Percentiles rank a stretch among this genome's conserved stretches.
Evolutionary conservation across 225 moss, liverwort and hornwort genomes (phyloP).

Genomic region (Thuidium tamariscinum): DNA sequence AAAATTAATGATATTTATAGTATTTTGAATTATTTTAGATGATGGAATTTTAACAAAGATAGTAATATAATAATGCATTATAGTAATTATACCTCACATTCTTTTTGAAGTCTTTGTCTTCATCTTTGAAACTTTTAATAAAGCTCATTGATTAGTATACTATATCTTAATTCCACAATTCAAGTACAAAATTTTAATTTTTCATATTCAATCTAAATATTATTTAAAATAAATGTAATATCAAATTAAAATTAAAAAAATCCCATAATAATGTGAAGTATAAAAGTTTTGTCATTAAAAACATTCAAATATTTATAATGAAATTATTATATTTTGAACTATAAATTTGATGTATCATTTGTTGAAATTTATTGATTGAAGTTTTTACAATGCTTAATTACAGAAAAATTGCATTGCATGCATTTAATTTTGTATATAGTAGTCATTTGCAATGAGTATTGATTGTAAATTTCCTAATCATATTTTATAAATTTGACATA

Average conservation of each 20-base stretch:
- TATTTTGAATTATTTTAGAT: not conserved
- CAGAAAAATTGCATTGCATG: fast-evolving
- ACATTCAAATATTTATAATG: not conserved
- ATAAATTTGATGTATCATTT: not conserved
- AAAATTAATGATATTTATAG: no score
- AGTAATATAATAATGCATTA: not conserved
- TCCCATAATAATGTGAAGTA: no score
- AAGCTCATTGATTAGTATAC: not conserved
- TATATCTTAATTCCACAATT: not conserved
- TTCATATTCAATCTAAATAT: no score
- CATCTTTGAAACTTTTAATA: not conserved
- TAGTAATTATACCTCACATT: not conserved
- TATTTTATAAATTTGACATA: no score
- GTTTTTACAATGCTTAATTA: not conserved
- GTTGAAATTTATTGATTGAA: no score
- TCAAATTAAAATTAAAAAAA: fast-evolving
- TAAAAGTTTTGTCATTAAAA: no score
- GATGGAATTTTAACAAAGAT: no score
- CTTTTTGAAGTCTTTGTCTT: not conserved
- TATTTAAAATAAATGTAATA: no score
- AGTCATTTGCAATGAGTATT: not conserved
- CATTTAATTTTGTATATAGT: not conserved
- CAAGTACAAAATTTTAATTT: no score
- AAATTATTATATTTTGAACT: not conserved
- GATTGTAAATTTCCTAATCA: not conserved